A percentile compares a stretch with the other conserved stretches of the same genome.
Conservation (phyloP, 2,329 filamentous ascomycete genomes). For the Hypoxylon rubiginosum region DNA sequence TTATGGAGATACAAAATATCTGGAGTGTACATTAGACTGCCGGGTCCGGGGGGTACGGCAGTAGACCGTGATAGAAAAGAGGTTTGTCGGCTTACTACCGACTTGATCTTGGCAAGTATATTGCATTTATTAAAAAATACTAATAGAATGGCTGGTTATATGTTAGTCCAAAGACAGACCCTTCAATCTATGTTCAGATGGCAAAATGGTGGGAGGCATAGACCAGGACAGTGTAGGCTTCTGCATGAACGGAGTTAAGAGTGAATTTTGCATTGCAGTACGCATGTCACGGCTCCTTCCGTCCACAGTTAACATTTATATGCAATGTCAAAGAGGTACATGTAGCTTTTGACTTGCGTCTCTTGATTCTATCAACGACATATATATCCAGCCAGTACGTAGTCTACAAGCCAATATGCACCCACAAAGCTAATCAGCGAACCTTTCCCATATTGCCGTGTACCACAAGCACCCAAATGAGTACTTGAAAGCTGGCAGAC, state of each 20-base stretch:
- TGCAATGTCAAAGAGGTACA: not conserved
- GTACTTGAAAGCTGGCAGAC: not conserved
- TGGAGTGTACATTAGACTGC: not conserved
- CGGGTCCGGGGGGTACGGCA: not conserved
- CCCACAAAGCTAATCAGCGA: conserved; percentile 3
- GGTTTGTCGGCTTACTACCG: not conserved
- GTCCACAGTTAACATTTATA: not conserved
- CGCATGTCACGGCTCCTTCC: not conserved
- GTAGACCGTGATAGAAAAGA: not conserved
- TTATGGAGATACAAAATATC: not conserved
- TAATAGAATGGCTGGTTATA: not conserved
- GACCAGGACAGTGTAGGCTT: not conserved
- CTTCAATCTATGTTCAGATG: not conserved
- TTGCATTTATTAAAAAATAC: too few relatives aligned
- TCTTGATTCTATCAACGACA: conserved; percentile 22
- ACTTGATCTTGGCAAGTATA: too few relatives aligned
- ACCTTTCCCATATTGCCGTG: not conserved
- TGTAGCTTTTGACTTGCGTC: conserved; percentile 33
- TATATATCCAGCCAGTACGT: conserved; percentile 38
- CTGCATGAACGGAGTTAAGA: not conserved
- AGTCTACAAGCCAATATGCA: conserved; percentile 17
- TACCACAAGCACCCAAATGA: not conserved
- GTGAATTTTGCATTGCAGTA: not conserved
- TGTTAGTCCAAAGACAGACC: too few relatives aligned
- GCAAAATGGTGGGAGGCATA: not conserved